These are phyloP conservation scores for Epichloe elymi DNA, from an alignment of 2,329 filamentous ascomycete genomes.

Conservation along the genomic window DNA sequence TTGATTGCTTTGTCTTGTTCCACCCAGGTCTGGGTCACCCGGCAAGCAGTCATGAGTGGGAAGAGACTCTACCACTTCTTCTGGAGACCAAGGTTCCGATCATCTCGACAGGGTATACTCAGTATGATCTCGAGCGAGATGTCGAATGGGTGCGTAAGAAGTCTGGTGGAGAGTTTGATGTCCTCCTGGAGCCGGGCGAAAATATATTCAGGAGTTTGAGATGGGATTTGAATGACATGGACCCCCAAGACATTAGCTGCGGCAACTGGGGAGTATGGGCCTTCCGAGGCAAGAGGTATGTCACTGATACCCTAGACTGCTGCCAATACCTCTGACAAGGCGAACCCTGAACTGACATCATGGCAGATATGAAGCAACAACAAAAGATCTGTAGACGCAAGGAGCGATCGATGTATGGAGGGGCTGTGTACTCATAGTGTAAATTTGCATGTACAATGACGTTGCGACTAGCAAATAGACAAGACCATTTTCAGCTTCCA, in stretches of 20 bases:
- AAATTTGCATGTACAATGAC: constrained; percentile 1
- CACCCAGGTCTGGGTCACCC: constrained; percentile 94
- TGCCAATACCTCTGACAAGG: background rate
- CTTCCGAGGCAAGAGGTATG: constrained; percentile 90
- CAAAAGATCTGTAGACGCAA: constrained; percentile 27
- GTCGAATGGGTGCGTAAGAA: constrained; percentile 81
- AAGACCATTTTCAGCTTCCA: background rate
- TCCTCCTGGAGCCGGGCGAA: constrained; percentile 83
- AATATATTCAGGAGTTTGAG: constrained; percentile 86
- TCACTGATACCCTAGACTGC: background rate
- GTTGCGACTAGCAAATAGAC: background rate
- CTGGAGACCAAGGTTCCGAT: constrained; percentile 94
- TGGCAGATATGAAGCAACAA: constrained; percentile 49
- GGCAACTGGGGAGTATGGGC: constrained; percentile 97
- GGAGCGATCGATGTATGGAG: background rate
- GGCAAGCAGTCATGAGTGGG: constrained; percentile 87
- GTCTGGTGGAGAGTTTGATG: constrained; percentile 78
- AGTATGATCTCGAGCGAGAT: constrained; percentile 87
- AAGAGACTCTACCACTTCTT: constrained; percentile 74
- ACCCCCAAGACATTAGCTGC: constrained; percentile 85
- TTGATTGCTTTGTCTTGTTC: constrained; percentile 94
- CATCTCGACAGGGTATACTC: constrained; percentile 89
- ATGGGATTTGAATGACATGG: constrained; percentile 94
- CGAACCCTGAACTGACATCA: background rate
- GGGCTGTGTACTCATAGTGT: constrained; percentile 4